A percentile compares a stretch with the other conserved stretches of the same genome.
phyloP scores from a whole-genome alignment of 129 eudicot genomes.

The Flaveria trinervia region DNA sequence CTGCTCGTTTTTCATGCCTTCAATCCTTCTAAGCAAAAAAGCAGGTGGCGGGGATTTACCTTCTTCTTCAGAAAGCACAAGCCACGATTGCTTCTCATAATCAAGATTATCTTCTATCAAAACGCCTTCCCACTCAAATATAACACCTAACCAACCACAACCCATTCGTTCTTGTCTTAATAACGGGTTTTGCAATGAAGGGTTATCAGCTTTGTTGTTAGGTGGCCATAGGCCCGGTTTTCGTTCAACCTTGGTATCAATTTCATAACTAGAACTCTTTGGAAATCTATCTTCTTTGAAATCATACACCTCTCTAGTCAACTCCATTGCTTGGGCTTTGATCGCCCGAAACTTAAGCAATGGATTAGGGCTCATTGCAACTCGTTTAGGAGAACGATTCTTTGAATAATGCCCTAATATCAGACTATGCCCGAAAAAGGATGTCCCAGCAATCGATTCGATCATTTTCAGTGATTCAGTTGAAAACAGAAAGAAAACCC shows the following conservation, averaged over 20 bases:
- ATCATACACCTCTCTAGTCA: slow-evolving; percentile 66
- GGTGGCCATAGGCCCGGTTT: slow-evolving; percentile 78
- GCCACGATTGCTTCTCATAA: slow-evolving; percentile 88
- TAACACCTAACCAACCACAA: slow-evolving; percentile 95
- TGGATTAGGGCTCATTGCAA: slow-evolving; percentile 26
- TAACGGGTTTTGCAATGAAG: slow-evolving; percentile 71
- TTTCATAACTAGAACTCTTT: slow-evolving; percentile 19
- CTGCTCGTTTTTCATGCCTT: slow-evolving; percentile 98
- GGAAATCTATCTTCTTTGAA: slow-evolving; percentile 47
- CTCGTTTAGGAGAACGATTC: slow-evolving; percentile 37
- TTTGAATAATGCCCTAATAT: slow-evolving; percentile 36
- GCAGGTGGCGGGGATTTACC: slow-evolving; percentile 75
- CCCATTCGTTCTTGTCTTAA: slow-evolving; percentile 90
- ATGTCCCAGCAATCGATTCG: slow-evolving; percentile 66
- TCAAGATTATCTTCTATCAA: slow-evolving; percentile 77
- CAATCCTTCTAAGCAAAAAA: slow-evolving; percentile 60
- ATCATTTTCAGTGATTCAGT: slow-evolving; percentile 49
- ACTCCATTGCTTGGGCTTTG: slow-evolving; percentile 74
- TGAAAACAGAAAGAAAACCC: neutral
- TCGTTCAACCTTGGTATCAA: slow-evolving; percentile 41
- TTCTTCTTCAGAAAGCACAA: slow-evolving; percentile 76
- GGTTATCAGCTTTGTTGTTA: slow-evolving; percentile 74
- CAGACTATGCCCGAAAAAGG: slow-evolving; percentile 58
- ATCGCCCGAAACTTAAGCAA: slow-evolving; percentile 38
- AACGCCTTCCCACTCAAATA: slow-evolving; percentile 98